Percentiles rank a stretch among this genome's conserved stretches.
These are phyloP conservation scores for Rhizopogon salebrosus DNA, from an alignment of 768 basidiomycete species.

Conservation along the genomic window DNA sequence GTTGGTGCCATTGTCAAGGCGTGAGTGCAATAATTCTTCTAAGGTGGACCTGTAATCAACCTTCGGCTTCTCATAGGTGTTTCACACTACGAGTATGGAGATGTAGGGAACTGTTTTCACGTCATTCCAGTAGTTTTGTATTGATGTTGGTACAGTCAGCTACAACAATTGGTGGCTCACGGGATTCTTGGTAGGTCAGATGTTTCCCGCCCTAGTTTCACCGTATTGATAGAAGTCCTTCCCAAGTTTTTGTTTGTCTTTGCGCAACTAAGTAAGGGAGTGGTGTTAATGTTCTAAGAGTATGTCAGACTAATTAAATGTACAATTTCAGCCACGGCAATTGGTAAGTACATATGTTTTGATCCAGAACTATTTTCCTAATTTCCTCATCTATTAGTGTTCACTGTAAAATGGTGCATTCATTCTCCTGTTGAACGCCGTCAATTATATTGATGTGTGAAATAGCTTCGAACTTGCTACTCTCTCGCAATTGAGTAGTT, in stretches of 20 bases:
- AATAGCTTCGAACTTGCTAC: constrained; percentile 36
- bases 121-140: background rate
- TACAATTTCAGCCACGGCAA: constrained; percentile 28
- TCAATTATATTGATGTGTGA: background rate
- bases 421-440: background rate
- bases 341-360: constrained; percentile 25
- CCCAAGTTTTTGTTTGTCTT: constrained; percentile 41
- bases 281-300: background rate
- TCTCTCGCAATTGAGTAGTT: constrained; percentile 34
- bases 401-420: constrained; percentile 39
- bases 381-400: constrained; percentile 28
- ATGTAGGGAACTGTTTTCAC: constrained; percentile 34
- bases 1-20: constrained; percentile 52
- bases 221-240: background rate
- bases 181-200: constrained; percentile 35
- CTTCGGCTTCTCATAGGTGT: constrained; percentile 27
- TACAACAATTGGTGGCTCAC: constrained; percentile 44
- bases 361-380: background rate
- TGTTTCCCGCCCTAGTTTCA: background rate
- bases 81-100: constrained; percentile 61
- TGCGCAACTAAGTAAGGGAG: constrained; percentile 44
- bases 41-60: background rate
- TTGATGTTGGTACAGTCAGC: constrained; percentile 39
- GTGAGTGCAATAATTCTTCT: constrained; percentile 28
- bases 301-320: background rate